Percentiles rank a stretch among this genome's conserved stretches.
These are phyloP conservation scores for Coniochaeta prunicola DNA, from an alignment of 2,329 filamentous ascomycete species.

Conservation along the genomic window DNA sequence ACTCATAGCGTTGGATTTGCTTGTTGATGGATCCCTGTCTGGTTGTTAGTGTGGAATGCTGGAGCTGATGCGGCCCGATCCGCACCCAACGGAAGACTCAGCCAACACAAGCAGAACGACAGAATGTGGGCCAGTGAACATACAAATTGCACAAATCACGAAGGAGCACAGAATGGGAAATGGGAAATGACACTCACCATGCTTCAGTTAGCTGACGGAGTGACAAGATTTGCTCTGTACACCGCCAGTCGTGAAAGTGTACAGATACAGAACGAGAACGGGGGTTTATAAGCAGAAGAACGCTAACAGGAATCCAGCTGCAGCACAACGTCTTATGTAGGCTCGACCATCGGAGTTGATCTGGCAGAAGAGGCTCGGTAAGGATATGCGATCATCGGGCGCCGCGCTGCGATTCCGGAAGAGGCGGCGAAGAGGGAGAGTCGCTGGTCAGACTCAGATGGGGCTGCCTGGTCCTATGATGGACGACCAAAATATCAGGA, in stretches of 20 bases:
- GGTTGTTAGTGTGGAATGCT: slow-evolving; percentile 2
- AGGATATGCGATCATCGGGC: background rate
- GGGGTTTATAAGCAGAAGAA: background rate
- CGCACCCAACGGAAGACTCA: background rate
- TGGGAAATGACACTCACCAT: background rate
- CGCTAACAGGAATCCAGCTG: background rate
- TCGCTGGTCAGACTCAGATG: background rate
- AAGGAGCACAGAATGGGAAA: background rate
- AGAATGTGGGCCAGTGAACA: background rate
- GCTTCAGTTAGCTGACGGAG: background rate
- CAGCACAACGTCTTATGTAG: background rate
- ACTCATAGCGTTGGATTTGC: slow-evolving; percentile 47
- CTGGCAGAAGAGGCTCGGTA: background rate
- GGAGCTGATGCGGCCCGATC: slow-evolving; percentile 1
- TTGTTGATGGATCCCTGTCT: slow-evolving; percentile 39
- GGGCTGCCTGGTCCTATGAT: slow-evolving; percentile 1
- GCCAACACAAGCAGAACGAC: background rate
- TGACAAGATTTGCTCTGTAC: background rate
- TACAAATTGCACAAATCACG: background rate
- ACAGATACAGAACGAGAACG: background rate
- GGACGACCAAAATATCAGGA: background rate
- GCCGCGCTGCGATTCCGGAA: background rate
- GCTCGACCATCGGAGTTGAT: background rate
- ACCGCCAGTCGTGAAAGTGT: background rate
- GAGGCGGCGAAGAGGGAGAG: background rate